Evolutionary conservation across 1,284 basidiomycete species (phyloP), one percentile per base, ranked within the genome.

Genomic region (Moesziomyces aphidis): DNA sequence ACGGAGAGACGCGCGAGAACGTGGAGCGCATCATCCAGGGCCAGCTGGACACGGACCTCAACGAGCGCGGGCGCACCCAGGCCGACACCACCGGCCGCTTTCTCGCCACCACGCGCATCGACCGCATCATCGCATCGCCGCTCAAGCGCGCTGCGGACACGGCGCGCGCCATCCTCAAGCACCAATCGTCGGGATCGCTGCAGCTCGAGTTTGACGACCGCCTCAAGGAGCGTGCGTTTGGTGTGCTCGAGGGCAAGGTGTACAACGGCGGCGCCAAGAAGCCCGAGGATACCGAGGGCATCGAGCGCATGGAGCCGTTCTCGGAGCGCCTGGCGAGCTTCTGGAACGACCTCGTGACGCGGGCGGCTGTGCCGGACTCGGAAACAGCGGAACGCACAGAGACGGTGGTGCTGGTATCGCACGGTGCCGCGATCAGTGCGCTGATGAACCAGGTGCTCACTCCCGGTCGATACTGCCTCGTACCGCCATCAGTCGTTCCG

Each of bases 1-100:
- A 83, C 57, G 82, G 82, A 39, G 83, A 84, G 55, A 84, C 83
- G 43, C 62, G 76, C 42, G 72, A 80, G 23, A 84, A 84, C 50
- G 83, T 82, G 28, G 51, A 61, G 39, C 75, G 80, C 24, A 80
- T 83, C 70, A 79, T 84, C 28, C 83, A 84, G 52, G 83, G 83
- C 10, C 83, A 82, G 50, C 72, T 83, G 23, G 83, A 84, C 44
- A 84, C 80, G 17, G 50, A 68, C 19, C 76, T 84, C 46, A 83
- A 84, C 55, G 61, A 47, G 4, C 50, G 63, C 21, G 83, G 83
- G 9, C 52, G 71, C 1, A 44, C 48, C 24, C 83, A 84, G 53
- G 83, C 83, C n/a, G 53, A 67, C 1, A 11, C 59, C 42, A 78
- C 76, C 5, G 83, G 69, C 19, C 45, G 17, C 2, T 78, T 68